A percentile compares a stretch with the other conserved stretches of the same genome.
Conservation (phyloP, 495 filamentous ascomycete species). For the Pseudomonodictys pantanalensis region DNA sequence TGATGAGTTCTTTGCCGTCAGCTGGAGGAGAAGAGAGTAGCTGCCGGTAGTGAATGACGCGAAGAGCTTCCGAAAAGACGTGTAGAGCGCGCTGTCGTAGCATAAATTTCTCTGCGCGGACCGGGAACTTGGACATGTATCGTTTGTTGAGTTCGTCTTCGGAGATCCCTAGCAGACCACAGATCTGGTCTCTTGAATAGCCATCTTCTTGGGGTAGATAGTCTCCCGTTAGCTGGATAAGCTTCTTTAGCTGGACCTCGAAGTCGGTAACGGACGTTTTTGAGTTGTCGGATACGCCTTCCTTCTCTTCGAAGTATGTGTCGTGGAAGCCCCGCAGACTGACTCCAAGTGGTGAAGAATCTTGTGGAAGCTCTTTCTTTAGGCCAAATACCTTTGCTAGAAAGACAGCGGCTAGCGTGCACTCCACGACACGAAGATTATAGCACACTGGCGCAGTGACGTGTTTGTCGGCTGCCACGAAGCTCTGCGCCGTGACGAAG, state of each 20-base stretch:
- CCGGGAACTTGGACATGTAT: conserved; percentile 80
- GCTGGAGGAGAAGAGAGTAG: conserved; percentile 53
- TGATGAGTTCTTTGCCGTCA: conserved; percentile 59
- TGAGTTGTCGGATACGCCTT: conserved; percentile 47
- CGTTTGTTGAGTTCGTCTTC: conserved; percentile 66
- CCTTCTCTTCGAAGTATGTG: conserved; percentile 66
- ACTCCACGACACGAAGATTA: conserved; percentile 95
- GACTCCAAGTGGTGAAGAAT: conserved; percentile 79
- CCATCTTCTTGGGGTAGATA: conserved; percentile 70
- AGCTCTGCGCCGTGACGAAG: conserved; percentile 92
- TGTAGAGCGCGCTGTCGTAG: conserved; percentile 83
- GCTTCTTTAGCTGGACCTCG: conserved; percentile 64
- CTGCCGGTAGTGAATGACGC: conserved; percentile 77
- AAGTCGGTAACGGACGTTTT: conserved; percentile 43
- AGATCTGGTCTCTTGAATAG: conserved; percentile 85
- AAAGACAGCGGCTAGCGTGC: conserved; percentile 79
- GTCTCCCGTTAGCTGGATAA: conserved; percentile 61
- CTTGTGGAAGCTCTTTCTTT: conserved; percentile 60
- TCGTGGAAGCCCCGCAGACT: conserved; percentile 85
- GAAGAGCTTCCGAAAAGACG: conserved; percentile 83
- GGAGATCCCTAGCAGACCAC: conserved; percentile 64
- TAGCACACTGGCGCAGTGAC: conserved; percentile 90
- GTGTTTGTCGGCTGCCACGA: conserved; percentile 90
- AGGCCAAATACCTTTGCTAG: conserved; percentile 61
- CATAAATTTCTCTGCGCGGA: conserved; percentile 83